Conservation (phyloP, 2,329 filamentous ascomycete genomes). For the Geosmithia morbida region DNA sequence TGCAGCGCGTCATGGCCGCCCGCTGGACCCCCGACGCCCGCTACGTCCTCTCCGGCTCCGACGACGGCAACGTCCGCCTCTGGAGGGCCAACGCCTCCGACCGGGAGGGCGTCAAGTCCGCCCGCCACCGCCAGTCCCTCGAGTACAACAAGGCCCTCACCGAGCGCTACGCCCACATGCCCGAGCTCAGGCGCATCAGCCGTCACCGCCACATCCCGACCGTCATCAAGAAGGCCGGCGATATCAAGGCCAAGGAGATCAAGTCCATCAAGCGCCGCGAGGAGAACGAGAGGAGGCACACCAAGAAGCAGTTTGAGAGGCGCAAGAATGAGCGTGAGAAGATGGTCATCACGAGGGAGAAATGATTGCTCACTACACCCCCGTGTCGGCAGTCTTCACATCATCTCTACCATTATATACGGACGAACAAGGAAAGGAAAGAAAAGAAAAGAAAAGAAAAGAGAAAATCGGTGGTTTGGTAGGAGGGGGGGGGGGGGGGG, state of each 20-base stretch:
- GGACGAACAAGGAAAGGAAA: too few species aligned
- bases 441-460: too few species aligned
- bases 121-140: conserved; percentile 71
- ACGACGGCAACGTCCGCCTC: conserved; percentile 77
- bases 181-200: conserved; percentile 81
- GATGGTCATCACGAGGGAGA: conserved; percentile 61
- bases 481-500: too few species aligned
- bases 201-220: conserved; percentile 85
- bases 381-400: too few species aligned
- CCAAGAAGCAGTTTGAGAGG: conserved; percentile 64
- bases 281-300: conserved; percentile 89
- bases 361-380: conserved; percentile 20
- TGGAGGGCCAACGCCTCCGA: conserved; percentile 83
- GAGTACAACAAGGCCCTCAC: conserved; percentile 85
- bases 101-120: conserved; percentile 71
- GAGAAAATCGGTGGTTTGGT: conserved; percentile 2
- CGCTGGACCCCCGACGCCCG: conserved; percentile 80
- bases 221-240: conserved; percentile 85
- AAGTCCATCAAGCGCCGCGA: conserved; percentile 77
- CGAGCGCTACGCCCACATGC: conserved; percentile 84
- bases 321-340: conserved; percentile 77
- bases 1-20: conserved; percentile 84
- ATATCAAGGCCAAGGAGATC: conserved; percentile 88
- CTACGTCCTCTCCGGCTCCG: conserved; percentile 80
- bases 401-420: too few species aligned